These are phyloP conservation scores for Trametes sp. DNA, from an alignment of 1,284 basidiomycete species.

Conservation along the genomic window DNA sequence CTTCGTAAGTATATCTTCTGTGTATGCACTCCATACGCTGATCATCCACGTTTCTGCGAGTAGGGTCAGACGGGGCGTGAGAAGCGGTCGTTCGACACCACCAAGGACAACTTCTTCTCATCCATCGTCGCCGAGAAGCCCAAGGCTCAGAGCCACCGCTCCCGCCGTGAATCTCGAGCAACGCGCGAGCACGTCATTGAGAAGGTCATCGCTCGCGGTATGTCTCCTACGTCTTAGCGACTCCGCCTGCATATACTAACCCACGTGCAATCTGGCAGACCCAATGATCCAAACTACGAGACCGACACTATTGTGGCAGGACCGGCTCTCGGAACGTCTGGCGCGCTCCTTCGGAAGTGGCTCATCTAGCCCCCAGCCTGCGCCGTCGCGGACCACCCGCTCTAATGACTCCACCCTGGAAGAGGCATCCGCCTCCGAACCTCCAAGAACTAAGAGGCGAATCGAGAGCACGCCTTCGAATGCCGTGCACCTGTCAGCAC, in stretches of 20 bases:
- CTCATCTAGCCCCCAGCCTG: constrained; percentile 31
- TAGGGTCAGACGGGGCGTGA: constrained; percentile 71
- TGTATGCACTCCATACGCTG: constrained; percentile 11
- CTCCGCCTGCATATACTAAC: not conserved
- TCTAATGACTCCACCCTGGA: not conserved
- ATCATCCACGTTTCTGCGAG: not conserved
- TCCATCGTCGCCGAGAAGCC: constrained; percentile 65
- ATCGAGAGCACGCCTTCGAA: not conserved
- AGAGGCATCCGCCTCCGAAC: not conserved
- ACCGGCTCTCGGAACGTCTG: constrained; percentile 57
- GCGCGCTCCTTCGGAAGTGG: constrained; percentile 1
- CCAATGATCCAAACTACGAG: constrained; percentile 62
- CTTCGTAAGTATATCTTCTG: constrained; percentile 58
- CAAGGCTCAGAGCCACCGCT: constrained; percentile 59
- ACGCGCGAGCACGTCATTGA: constrained; percentile 80
- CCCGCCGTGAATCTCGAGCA: constrained; percentile 73
- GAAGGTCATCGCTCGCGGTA: constrained; percentile 52
- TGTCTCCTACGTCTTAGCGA: not conserved
- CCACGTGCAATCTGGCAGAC: constrained; percentile 6
- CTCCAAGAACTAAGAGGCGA: constrained; percentile 16
- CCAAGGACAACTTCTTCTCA: constrained; percentile 76
- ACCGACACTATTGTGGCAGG: constrained; percentile 79
- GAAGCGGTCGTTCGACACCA: constrained; percentile 55
- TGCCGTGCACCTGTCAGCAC: not conserved
- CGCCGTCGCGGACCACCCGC: not conserved